A percentile compares a stretch with the other conserved stretches of the same genome.
phyloP scores from a whole-genome alignment of 257 asterid species.

The Lycium barbarum region DNA sequence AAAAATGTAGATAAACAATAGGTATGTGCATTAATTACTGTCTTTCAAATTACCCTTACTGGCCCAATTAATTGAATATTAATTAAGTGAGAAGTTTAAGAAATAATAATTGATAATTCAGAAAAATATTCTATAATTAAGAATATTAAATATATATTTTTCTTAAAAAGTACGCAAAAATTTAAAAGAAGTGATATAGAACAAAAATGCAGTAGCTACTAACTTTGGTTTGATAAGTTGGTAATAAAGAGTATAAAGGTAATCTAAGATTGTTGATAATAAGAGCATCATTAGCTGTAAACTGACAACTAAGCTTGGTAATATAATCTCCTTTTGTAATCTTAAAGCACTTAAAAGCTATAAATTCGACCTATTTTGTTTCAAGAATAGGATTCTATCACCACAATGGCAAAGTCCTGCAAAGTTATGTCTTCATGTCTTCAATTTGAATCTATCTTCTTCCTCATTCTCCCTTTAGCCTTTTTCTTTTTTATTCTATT shows the following conservation, averaged over 20 bases:
- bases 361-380: conserved; percentile 4
- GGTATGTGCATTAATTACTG: no score
- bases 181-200: no score
- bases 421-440: conserved; percentile 22
- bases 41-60: no score
- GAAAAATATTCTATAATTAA: not conserved
- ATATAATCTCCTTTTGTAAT: conserved; percentile 3
- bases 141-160: no score
- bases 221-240: not conserved
- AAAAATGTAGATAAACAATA: no score
- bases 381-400: conserved; percentile 25
- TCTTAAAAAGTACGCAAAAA: no score
- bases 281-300: conserved; percentile 2
- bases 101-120: no score
- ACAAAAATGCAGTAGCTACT: not conserved
- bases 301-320: not conserved
- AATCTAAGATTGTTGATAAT: not conserved
- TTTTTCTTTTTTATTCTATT: conserved; percentile 3
- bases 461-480: not conserved
- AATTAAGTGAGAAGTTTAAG: no score
- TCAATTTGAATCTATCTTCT: conserved; percentile 24
- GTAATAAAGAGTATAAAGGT: not conserved
- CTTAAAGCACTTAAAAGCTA: not conserved
- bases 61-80: not conserved
- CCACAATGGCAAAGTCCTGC: conserved; percentile 19